These are phyloP conservation scores for Aspergillus piperis DNA, from an alignment of 2,329 filamentous ascomycete species.

Conservation along the genomic window DNA sequence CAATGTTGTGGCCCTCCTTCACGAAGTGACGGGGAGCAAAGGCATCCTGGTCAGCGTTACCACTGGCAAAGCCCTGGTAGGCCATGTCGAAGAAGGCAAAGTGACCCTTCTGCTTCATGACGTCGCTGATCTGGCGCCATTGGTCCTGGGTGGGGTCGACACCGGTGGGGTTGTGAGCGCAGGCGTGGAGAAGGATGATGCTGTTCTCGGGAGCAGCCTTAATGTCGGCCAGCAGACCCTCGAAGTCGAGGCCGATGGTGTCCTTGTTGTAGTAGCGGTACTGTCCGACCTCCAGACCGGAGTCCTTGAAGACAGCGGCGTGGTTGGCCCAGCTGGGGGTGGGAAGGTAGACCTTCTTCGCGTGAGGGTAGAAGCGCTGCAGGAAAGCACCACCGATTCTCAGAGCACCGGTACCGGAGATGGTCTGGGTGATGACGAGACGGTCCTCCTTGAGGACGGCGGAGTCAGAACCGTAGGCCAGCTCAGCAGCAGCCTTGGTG, in stretches of 20 bases:
- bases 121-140: conserved; percentile 86
- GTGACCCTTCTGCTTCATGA: conserved; percentile 82
- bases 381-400: conserved; percentile 94
- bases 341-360: conserved; percentile 96
- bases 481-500: conserved; percentile 84
- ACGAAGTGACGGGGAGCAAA: conserved; percentile 94
- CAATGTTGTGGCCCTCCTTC: conserved; percentile 84
- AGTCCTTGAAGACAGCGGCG: conserved; percentile 92
- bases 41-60: conserved; percentile 87
- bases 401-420: conserved; percentile 95
- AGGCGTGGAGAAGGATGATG: conserved; percentile 92
- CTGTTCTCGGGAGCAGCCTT: conserved; percentile 83
- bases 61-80: conserved; percentile 96
- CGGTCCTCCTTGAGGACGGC: conserved; percentile 71
- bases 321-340: conserved; percentile 98
- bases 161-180: conserved; percentile 96
- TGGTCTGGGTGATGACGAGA: conserved; percentile 92
- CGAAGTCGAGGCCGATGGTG: conserved; percentile 96
- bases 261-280: conserved; percentile 99
- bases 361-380: conserved; percentile 82
- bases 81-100: conserved; percentile 99
- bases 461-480: conserved; percentile 85
- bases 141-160: conserved; percentile 90
- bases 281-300: conserved; percentile 85
- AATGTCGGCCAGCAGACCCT: conserved; percentile 87